Evolutionary conservation across 1,284 basidiomycete genomes (phyloP).

Genomic region (Stereum hirsutum): DNA sequence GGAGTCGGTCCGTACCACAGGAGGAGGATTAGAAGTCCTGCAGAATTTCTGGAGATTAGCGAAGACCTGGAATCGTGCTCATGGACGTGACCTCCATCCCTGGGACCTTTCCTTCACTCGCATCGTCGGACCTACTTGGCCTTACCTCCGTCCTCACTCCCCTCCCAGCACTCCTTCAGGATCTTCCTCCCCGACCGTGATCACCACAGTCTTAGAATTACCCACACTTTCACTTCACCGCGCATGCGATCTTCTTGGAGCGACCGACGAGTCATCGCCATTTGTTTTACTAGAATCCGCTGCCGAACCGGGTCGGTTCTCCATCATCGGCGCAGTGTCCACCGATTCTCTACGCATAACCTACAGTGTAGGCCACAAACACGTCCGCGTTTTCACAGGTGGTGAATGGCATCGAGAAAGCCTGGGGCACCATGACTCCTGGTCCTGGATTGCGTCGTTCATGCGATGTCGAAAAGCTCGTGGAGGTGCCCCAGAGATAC

Average conservation of each 20-base stretch:
- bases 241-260: conserved; percentile 56
- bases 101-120: conserved; percentile 30
- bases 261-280: conserved; percentile 42
- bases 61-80: conserved; percentile 37
- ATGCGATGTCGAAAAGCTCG: conserved; percentile 41
- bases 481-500: conserved; percentile 40
- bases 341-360: conserved; percentile 45
- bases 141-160: conserved; percentile 23
- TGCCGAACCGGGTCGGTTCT: conserved; percentile 61
- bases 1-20: conserved; percentile 65
- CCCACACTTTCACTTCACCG: conserved; percentile 30
- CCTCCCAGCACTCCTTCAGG: conserved; percentile 5
- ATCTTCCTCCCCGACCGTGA: conserved; percentile 21
- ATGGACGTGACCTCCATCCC: conserved; percentile 25
- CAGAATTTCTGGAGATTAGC: conserved; percentile 66
- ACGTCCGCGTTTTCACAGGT: conserved; percentile 29
- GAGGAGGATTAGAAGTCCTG: conserved; percentile 55
- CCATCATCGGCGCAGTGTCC: conserved; percentile 55
- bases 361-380: conserved; percentile 41
- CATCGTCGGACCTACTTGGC: conserved; percentile 46
- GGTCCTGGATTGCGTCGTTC: conserved; percentile 65
- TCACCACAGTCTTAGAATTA: conserved; percentile 30
- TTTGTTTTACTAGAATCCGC: conserved; percentile 71
- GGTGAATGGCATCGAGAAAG: conserved; percentile 12
- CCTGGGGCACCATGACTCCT: conserved; percentile 42